Percentiles rank a stretch among this genome's conserved stretches.
Conservation (phyloP, 208 protist genomes). For the Trypanosoma cruzi region DNA sequence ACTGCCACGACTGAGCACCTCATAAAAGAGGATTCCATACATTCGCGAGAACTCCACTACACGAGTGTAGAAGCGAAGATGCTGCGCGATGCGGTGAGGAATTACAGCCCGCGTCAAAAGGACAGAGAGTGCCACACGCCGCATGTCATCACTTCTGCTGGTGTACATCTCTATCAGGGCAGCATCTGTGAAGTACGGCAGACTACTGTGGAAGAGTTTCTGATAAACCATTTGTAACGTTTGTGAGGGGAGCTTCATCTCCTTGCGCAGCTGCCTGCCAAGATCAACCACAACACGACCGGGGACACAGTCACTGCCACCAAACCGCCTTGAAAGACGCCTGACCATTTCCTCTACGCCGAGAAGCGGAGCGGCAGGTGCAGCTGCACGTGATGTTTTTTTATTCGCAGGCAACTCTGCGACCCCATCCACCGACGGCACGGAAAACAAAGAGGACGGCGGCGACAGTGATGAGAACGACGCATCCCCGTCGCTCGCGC, state of each 20-base stretch:
- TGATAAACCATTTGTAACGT: slow-evolving; percentile 57
- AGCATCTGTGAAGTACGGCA: slow-evolving; percentile 73
- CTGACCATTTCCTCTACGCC: slow-evolving; percentile 10
- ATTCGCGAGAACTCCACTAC: slow-evolving; percentile 71
- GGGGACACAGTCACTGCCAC: slow-evolving; percentile 40
- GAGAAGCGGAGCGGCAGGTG: neutral
- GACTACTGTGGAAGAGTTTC: slow-evolving; percentile 42
- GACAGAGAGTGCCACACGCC: slow-evolving; percentile 49
- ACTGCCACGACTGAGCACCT: slow-evolving; percentile 76
- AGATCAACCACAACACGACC: slow-evolving; percentile 70
- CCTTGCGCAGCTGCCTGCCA: slow-evolving; percentile 62
- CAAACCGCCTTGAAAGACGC: slow-evolving; percentile 54
- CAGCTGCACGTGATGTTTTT: neutral
- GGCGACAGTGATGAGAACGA: neutral
- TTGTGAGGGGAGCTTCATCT: slow-evolving; percentile 56
- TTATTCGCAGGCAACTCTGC: neutral
- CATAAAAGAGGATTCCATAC: slow-evolving; percentile 78
- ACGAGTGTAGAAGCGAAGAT: slow-evolving; percentile 62
- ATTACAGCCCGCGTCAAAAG: slow-evolving; percentile 46
- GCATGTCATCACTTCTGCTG: slow-evolving; percentile 15
- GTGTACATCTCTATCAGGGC: slow-evolving; percentile 50
- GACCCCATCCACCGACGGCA: neutral
- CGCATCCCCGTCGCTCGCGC: neutral
- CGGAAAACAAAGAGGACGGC: slow-evolving; percentile 5
- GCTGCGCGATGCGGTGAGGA: slow-evolving; percentile 54